Percentiles rank a stretch among this genome's conserved stretches.
phyloP scores from a whole-genome alignment of 352 stramenopile genomes.

The Globisporangium carolinianum region DNA sequence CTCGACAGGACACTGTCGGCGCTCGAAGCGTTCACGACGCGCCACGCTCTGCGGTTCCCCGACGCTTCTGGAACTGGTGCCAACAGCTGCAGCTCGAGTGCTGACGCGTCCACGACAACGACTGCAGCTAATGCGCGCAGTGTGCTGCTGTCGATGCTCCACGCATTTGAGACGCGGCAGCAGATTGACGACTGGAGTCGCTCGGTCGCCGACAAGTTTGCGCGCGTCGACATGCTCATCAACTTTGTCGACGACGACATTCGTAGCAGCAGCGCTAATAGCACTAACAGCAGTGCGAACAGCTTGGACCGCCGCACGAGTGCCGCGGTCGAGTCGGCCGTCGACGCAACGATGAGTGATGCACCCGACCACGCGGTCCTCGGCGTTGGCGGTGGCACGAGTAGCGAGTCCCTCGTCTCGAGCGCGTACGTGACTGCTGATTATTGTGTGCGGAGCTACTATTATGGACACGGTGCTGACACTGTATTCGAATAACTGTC shows the following conservation, averaged over 20 bases:
- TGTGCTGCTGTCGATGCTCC: conserved; percentile 49
- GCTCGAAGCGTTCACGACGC: conserved; percentile 48
- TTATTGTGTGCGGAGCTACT: too few species aligned
- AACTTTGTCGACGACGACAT: conserved; percentile 40
- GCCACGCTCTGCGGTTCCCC: conserved; percentile 43
- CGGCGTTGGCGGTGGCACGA: background rate
- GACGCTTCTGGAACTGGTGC: conserved; percentile 8
- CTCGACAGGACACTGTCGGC: conserved; percentile 27
- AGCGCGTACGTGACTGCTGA: conserved; percentile 8
- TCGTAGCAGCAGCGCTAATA: background rate
- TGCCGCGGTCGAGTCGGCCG: background rate
- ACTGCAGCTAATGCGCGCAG: conserved; percentile 26
- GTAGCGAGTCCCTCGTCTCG: conserved; percentile 1
- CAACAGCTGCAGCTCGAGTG: too few species aligned
- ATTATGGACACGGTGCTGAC: background rate
- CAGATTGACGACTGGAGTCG: conserved; percentile 55
- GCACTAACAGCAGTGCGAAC: conserved; percentile 4
- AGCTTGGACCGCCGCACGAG: background rate
- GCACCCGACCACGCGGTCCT: too few species aligned
- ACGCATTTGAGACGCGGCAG: conserved; percentile 31
- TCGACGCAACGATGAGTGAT: conserved; percentile 3
- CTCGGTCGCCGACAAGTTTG: conserved; percentile 48
- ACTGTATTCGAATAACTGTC: conserved; percentile 1
- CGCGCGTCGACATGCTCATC: conserved; percentile 58
- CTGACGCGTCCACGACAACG: conserved; percentile 3